Conservation (phyloP, 129 eudicot genomes). For the Kitagawia praeruptora region DNA sequence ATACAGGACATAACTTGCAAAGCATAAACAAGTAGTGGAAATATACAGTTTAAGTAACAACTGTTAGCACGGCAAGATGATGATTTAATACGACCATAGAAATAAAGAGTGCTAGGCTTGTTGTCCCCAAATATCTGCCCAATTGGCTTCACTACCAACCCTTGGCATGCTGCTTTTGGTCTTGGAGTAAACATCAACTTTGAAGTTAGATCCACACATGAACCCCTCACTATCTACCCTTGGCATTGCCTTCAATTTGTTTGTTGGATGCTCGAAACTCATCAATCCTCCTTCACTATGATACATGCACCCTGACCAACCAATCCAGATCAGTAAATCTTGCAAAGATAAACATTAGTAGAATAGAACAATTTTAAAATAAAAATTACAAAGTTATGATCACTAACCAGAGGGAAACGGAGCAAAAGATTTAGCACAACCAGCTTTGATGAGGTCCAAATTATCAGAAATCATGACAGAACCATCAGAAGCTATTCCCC, state of each 20-base stretch:
- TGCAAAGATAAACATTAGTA: not conserved
- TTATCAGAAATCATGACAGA: conserved; percentile 74
- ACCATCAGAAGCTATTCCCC: conserved; percentile 80
- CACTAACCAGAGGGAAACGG: conserved; percentile 76
- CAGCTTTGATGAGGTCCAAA: conserved; percentile 51
- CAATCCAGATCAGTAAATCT: not conserved
- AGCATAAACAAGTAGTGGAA: not conserved
- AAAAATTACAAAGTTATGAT: not conserved
- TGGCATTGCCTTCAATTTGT: conserved; percentile 82
- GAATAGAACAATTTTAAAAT: not conserved
- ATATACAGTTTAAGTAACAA: not conserved
- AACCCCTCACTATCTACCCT: conserved; percentile 90
- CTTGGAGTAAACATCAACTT: conserved; percentile 67
- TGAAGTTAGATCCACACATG: conserved; percentile 83
- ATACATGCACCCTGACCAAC: conserved; percentile 58
- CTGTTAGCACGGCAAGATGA: not conserved
- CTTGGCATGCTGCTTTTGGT: conserved; percentile 74
- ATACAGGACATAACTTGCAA: not conserved
- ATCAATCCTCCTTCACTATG: conserved; percentile 69
- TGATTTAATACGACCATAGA: not conserved
- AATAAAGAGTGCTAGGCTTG: conserved; percentile 8
- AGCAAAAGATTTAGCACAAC: conserved; percentile 86
- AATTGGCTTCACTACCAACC: conserved; percentile 87
- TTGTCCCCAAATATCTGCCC: conserved; percentile 68
- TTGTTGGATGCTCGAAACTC: conserved; percentile 77